These are phyloP conservation scores for Erucastrum elatum DNA, from an alignment of 345 rosid genomes.

Conservation along the genomic window DNA sequence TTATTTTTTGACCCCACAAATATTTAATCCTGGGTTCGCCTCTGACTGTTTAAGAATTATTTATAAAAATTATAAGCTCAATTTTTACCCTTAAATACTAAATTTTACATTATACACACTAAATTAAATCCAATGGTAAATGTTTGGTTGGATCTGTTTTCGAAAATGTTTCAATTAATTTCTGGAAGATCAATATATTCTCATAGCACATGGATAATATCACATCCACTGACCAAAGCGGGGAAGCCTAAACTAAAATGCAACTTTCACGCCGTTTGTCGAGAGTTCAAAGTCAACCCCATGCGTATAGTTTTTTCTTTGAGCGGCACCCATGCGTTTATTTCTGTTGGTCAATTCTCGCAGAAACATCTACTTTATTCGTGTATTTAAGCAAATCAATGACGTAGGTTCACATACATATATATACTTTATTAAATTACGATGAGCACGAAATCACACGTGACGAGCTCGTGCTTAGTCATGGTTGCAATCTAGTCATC, in stretches of 20 bases:
- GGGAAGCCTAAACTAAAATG: not conserved
- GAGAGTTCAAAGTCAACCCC: conserved; percentile 29
- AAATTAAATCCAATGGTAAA: no score
- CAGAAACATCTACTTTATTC: conserved; percentile 11
- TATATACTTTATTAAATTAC: not conserved
- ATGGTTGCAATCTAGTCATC: conserved; percentile 20
- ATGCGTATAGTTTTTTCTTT: not conserved
- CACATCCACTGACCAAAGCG: not conserved
- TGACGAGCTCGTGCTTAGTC: conserved; percentile 20
- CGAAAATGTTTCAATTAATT: no score
- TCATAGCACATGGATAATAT: not conserved
- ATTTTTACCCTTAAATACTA: no score
- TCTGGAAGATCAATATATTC: not conserved
- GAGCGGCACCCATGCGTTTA: not conserved
- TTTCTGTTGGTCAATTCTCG: conserved; percentile 15
- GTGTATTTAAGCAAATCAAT: not conserved
- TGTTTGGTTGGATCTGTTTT: no score
- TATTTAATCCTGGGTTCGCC: no score
- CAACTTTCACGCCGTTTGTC: conserved; percentile 16
- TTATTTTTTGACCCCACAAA: no score
- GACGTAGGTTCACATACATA: not conserved
- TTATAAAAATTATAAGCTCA: no score
- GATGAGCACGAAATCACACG: conserved; percentile 22
- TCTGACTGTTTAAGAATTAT: no score
- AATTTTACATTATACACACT: no score